These are phyloP conservation scores for Magnaporthiopsis poae DNA, from an alignment of 2,329 filamentous ascomycete genomes.

Conservation along the genomic window DNA sequence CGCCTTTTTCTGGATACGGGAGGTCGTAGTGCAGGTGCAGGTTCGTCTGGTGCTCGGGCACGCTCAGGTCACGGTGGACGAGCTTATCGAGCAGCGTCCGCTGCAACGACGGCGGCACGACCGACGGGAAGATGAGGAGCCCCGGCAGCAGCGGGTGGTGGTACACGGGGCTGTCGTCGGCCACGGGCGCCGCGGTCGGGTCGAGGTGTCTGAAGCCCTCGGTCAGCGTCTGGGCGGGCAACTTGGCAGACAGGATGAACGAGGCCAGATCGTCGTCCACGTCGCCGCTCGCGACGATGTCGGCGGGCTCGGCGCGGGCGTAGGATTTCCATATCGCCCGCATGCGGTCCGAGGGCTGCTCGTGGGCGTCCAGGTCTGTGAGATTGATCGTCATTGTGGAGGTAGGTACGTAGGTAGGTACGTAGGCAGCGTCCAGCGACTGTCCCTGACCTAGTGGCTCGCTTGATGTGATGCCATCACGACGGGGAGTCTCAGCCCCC, in stretches of 20 bases:
- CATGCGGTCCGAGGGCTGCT: slow-evolving; percentile 63
- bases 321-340: slow-evolving; percentile 66
- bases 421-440: background rate
- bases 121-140: slow-evolving; percentile 63
- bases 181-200: slow-evolving; percentile 19
- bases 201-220: slow-evolving; percentile 33
- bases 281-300: slow-evolving; percentile 41
- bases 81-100: slow-evolving; percentile 59
- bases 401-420: too few species aligned
- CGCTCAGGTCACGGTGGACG: slow-evolving; percentile 55
- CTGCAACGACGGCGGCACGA: slow-evolving; percentile 64
- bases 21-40: slow-evolving; percentile 36
- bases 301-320: slow-evolving; percentile 46
- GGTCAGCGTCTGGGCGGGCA: slow-evolving; percentile 33
- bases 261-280: slow-evolving; percentile 48
- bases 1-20: slow-evolving; percentile 19
- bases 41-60: slow-evolving; percentile 72
- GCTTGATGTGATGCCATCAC: too few species aligned
- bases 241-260: slow-evolving; percentile 36
- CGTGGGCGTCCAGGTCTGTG: slow-evolving; percentile 59
- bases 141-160: slow-evolving; percentile 62
- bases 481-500: too few species aligned
- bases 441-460: too few species aligned
- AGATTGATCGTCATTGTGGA: slow-evolving; percentile 32
- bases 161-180: slow-evolving; percentile 43